phyloP scores from a whole-genome alignment of 2,329 filamentous ascomycete species.

The Coniella vitis region DNA sequence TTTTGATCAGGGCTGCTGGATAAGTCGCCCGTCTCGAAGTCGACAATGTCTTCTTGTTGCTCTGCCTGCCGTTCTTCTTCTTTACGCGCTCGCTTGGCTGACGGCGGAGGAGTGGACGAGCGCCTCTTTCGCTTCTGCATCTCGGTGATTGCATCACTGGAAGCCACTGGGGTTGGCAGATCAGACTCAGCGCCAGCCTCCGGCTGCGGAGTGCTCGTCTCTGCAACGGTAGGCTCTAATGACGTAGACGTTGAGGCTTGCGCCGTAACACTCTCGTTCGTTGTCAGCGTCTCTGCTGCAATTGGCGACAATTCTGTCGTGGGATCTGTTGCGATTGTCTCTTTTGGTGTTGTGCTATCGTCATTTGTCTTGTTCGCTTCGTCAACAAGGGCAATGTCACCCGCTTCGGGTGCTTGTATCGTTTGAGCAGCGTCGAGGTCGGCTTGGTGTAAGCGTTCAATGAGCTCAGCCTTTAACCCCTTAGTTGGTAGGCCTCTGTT shows the following conservation, averaged over 20 bases:
- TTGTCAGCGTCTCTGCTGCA: background rate
- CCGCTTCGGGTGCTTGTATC: constrained; percentile 11
- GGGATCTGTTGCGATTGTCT: constrained; percentile 10
- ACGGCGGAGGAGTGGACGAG: constrained; percentile 54
- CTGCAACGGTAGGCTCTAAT: background rate
- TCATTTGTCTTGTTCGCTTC: constrained; percentile 1
- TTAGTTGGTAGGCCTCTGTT: constrained; percentile 60
- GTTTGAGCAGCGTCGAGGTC: constrained; percentile 24
- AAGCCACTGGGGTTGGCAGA: constrained; percentile 5
- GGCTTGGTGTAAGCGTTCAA: constrained; percentile 52
- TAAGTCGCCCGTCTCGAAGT: constrained; percentile 21
- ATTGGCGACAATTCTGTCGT: constrained; percentile 1
- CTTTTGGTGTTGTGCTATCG: constrained; percentile 20
- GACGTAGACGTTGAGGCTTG: background rate
- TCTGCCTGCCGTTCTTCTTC: constrained; percentile 24
- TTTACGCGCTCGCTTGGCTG: constrained; percentile 42
- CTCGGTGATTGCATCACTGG: constrained; percentile 25
- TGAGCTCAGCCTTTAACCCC: constrained; percentile 65
- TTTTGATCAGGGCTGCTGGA: constrained; percentile 10
- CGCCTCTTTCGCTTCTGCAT: constrained; percentile 59
- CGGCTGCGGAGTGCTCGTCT: background rate
- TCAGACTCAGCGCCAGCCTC: background rate
- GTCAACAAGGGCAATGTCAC: constrained; percentile 17
- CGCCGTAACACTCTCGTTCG: constrained; percentile 1
- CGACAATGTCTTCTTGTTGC: constrained; percentile 24